Conservation (phyloP, 257 asterid genomes). For the Solanum raphanifolium region DNA sequence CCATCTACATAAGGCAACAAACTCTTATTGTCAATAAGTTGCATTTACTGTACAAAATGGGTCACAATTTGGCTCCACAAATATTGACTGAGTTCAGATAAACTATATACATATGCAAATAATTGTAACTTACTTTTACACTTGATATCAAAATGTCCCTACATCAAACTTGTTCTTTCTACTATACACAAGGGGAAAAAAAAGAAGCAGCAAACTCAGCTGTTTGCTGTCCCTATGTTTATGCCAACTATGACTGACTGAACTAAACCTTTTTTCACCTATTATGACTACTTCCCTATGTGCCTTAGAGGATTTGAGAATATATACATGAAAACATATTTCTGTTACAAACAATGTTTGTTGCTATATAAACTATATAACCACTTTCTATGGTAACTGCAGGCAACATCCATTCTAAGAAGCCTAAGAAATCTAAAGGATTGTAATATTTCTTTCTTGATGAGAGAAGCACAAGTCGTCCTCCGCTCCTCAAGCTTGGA, state of each 20-base stretch:
- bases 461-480: not conserved
- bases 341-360: not conserved
- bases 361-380: slow-evolving; percentile 5
- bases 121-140: not conserved
- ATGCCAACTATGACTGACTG: not conserved
- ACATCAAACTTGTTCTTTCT: not conserved
- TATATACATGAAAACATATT: slow-evolving; percentile 3
- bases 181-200: not conserved
- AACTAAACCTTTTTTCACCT: not conserved
- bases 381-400: not conserved
- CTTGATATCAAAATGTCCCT: not conserved
- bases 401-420: not conserved
- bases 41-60: not conserved
- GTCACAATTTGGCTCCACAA: not conserved
- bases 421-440: not conserved
- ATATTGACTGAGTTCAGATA: not conserved
- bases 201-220: not conserved
- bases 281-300: not conserved
- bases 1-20: not conserved
- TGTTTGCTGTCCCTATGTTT: not conserved
- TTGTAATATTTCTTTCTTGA: not conserved
- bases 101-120: not conserved
- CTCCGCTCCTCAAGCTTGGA: not conserved
- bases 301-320: not conserved
- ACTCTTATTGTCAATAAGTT: not conserved